Percentiles rank a stretch among this genome's conserved stretches.
phyloP scores from a whole-genome alignment of 2,329 filamentous ascomycete species.

The Exophiala bonariae region DNA sequence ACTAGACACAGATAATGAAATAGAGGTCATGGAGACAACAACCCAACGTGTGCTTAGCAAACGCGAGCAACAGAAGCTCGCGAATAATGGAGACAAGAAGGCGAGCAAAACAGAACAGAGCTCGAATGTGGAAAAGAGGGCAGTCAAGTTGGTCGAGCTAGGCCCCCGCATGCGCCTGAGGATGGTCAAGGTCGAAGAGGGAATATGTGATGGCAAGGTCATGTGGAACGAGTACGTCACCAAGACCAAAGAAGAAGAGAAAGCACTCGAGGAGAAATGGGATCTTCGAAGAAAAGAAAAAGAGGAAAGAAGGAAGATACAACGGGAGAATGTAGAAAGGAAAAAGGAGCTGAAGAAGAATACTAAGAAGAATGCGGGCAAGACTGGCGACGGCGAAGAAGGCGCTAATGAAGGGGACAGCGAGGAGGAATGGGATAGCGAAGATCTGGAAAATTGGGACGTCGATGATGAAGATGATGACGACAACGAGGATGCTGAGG shows the following conservation, averaged over 20 bases:
- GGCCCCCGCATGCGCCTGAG: constrained; percentile 87
- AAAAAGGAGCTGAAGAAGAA: constrained; percentile 69
- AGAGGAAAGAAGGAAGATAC: constrained; percentile 75
- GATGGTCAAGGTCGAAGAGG: constrained; percentile 94
- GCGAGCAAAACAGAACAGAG: constrained; percentile 28
- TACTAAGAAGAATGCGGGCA: constrained; percentile 41
- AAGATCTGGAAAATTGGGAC: constrained; percentile 46
- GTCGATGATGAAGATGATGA: constrained; percentile 31
- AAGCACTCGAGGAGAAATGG: constrained; percentile 80
- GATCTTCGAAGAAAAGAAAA: constrained; percentile 76
- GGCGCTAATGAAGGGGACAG: constrained; percentile 53
- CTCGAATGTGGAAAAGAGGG: constrained; percentile 71
- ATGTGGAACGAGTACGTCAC: constrained; percentile 97
- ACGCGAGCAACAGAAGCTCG: constrained; percentile 50
- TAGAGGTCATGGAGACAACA: constrained; percentile 70
- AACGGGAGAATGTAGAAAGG: constrained; percentile 86
- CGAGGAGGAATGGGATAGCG: constrained; percentile 54
- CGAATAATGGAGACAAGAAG: constrained; percentile 33
- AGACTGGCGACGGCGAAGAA: constrained; percentile 46
- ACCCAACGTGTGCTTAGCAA: constrained; percentile 56
- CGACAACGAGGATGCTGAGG: constrained; percentile 11
- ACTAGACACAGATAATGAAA: constrained; percentile 89
- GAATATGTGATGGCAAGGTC: constrained; percentile 81
- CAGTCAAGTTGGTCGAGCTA: constrained; percentile 87
- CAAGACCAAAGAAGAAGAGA: constrained; percentile 76